Conservation (phyloP, 73 alveolate genomes). For the Uronychia binucleata region DNA sequence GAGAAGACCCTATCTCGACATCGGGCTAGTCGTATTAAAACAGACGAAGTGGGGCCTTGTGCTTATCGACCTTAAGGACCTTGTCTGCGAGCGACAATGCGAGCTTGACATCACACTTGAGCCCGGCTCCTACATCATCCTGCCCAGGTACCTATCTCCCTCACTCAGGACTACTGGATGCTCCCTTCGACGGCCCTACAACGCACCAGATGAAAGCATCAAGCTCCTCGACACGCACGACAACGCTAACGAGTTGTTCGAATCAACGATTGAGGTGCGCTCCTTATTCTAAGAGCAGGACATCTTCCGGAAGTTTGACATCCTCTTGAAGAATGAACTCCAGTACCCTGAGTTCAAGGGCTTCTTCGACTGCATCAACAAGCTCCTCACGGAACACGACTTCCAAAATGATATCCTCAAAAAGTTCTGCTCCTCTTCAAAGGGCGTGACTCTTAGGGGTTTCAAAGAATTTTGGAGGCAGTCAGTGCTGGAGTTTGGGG, state of each 20-base stretch:
- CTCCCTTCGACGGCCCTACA: not conserved
- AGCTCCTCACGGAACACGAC: conserved; percentile 51
- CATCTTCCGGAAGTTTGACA: conserved; percentile 91
- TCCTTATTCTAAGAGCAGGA: conserved; percentile 76
- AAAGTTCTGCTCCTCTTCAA: conserved; percentile 72
- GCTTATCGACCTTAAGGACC: conserved; percentile 26
- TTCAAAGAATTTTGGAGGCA: conserved; percentile 85
- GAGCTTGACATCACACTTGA: conserved; percentile 76
- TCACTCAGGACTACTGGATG: conserved; percentile 10
- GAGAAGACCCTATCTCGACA: conserved; percentile 56
- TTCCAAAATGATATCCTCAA: conserved; percentile 58
- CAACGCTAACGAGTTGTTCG: conserved; percentile 5
- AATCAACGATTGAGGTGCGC: conserved; percentile 21
- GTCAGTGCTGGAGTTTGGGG: conserved; percentile 68
- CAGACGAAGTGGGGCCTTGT: conserved; percentile 29
- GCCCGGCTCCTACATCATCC: conserved; percentile 90
- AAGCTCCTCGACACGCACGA: not conserved
- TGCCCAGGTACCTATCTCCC: conserved; percentile 76
- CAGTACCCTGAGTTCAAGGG: conserved; percentile 71
- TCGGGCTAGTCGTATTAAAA: conserved; percentile 57
- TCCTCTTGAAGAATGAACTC: conserved; percentile 74
- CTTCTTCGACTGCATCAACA: conserved; percentile 70
- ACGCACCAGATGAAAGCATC: not conserved
- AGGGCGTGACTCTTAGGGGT: conserved; percentile 85
- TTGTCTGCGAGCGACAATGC: conserved; percentile 59